These are phyloP conservation scores for Adansonia digitata DNA, from an alignment of 345 rosid species.

Conservation along the genomic window DNA sequence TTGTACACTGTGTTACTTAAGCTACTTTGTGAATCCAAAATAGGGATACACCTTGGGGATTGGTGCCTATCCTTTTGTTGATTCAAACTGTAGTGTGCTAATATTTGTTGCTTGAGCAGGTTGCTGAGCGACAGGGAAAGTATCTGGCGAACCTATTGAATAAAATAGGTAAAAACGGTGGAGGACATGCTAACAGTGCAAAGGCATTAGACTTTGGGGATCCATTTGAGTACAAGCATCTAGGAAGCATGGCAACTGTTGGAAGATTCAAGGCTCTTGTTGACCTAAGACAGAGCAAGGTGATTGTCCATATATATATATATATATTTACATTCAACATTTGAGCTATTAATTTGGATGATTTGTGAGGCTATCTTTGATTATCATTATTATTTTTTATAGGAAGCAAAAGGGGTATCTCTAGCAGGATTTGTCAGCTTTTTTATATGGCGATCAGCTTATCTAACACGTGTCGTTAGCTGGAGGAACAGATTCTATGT, in stretches of 20 bases:
- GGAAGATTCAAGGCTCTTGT: slow-evolving; percentile 92
- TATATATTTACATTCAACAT: neutral
- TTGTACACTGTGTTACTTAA: no score
- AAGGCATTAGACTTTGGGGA: slow-evolving; percentile 54
- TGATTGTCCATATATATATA: no score
- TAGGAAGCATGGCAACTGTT: slow-evolving; percentile 93
- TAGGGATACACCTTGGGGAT: neutral
- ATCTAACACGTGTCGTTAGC: slow-evolving; percentile 83
- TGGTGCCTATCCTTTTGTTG: neutral
- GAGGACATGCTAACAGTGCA: slow-evolving; percentile 64
- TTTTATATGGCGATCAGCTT: slow-evolving; percentile 91
- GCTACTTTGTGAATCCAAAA: neutral
- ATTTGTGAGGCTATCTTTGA: slow-evolving; percentile 9
- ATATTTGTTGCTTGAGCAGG: slow-evolving; percentile 36
- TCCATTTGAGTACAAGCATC: slow-evolving; percentile 78
- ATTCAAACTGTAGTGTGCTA: neutral
- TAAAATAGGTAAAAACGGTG: slow-evolving; percentile 55
- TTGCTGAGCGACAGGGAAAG: slow-evolving; percentile 91
- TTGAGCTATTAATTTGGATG: slow-evolving; percentile 6
- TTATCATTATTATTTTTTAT: slow-evolving; percentile 25
- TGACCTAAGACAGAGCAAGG: slow-evolving; percentile 91
- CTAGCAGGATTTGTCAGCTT: slow-evolving; percentile 74
- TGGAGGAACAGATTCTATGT: slow-evolving; percentile 93
- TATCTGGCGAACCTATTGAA: slow-evolving; percentile 57
- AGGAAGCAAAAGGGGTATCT: slow-evolving; percentile 74